Conservation (phyloP, 2,329 filamentous ascomycete species). For the Chaetomium olivaceum region DNA sequence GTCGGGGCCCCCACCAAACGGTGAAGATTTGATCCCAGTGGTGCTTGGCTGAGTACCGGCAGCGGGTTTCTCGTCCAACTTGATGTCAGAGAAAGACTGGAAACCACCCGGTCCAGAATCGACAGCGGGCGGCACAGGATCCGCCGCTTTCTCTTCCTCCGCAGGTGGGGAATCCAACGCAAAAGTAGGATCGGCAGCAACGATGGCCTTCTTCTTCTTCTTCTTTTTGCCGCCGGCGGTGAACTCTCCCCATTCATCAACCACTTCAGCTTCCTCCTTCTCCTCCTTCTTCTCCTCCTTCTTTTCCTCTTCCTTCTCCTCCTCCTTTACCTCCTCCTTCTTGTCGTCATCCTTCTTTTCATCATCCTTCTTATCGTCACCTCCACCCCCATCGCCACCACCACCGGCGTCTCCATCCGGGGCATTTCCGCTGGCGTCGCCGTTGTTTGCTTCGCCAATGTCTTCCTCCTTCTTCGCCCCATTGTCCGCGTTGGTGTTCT, state of each 20-base stretch:
- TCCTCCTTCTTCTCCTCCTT: constrained; percentile 47
- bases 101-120: constrained; percentile 40
- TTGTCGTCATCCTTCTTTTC: constrained; percentile 44
- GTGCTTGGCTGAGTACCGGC: constrained; percentile 57
- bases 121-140: constrained; percentile 12
- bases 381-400: constrained; percentile 41
- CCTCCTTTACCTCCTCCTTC: constrained; percentile 37
- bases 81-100: constrained; percentile 68
- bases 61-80: constrained; percentile 63
- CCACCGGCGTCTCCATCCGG: constrained; percentile 33
- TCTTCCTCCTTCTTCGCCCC: constrained; percentile 41
- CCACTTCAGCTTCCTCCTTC: constrained; percentile 38
- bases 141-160: background rate
- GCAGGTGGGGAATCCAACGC: constrained; percentile 31
- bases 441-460: constrained; percentile 37
- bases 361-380: constrained; percentile 39
- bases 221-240: constrained; percentile 56
- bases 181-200: constrained; percentile 34
- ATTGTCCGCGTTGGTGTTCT: constrained; percentile 48
- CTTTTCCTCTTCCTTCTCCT: constrained; percentile 42
- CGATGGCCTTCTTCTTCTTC: constrained; percentile 50
- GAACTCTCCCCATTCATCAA: constrained; percentile 47
- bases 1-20: constrained; percentile 52
- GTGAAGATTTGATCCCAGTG: constrained; percentile 43
- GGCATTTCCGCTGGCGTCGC: constrained; percentile 25